A percentile compares a stretch with the other conserved stretches of the same genome.
Evolutionary conservation across 2,329 filamentous ascomycete species (phyloP).

Genomic region (Aspergillus felis): DNA sequence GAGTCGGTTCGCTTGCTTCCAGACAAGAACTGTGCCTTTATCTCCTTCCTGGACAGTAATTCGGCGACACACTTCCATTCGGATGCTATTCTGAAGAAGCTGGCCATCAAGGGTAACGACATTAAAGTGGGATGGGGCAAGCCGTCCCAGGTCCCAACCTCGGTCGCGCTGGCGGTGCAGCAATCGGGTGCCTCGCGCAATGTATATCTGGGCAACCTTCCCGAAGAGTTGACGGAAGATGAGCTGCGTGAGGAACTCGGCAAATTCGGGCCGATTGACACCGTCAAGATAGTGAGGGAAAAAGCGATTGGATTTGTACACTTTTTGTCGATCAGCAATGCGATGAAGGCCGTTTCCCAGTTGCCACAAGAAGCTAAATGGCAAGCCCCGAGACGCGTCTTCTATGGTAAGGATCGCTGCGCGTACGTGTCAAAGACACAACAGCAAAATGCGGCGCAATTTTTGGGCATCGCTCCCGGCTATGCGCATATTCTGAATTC

Average conservation of each 20-base stretch:
- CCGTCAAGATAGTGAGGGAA: slow-evolving; percentile 94
- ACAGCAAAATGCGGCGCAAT: slow-evolving; percentile 98
- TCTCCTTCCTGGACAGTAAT: slow-evolving; percentile 96
- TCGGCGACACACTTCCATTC: slow-evolving; percentile 99
- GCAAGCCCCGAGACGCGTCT: slow-evolving; percentile 91
- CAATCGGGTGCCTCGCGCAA: slow-evolving; percentile 96
- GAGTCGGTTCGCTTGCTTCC: slow-evolving; percentile 96
- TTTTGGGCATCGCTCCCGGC: slow-evolving; percentile 91
- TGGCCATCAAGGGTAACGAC: slow-evolving; percentile 96
- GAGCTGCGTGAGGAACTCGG: slow-evolving; percentile 91
- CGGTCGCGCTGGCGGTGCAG: slow-evolving; percentile 93
- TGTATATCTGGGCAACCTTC: slow-evolving; percentile 90
- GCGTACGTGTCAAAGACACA: slow-evolving; percentile 99
- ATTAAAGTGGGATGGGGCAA: slow-evolving; percentile 99
- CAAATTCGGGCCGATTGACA: slow-evolving; percentile 96
- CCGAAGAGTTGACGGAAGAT: slow-evolving; percentile 85
- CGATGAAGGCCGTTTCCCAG: slow-evolving; percentile 96
- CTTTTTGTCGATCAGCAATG: slow-evolving; percentile 94
- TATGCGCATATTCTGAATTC: slow-evolving; percentile 96
- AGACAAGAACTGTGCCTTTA: slow-evolving; percentile 99
- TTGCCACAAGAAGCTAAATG: slow-evolving; percentile 95
- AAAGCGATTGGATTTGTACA: slow-evolving; percentile 98
- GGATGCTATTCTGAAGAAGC: slow-evolving; percentile 98
- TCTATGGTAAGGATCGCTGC: slow-evolving; percentile 97
- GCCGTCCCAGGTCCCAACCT: slow-evolving; percentile 94